Percentiles rank a stretch among this genome's conserved stretches.
Evolutionary conservation across 352 stramenopile species (phyloP).

Genomic region (Elongisporangium senticosum): DNA sequence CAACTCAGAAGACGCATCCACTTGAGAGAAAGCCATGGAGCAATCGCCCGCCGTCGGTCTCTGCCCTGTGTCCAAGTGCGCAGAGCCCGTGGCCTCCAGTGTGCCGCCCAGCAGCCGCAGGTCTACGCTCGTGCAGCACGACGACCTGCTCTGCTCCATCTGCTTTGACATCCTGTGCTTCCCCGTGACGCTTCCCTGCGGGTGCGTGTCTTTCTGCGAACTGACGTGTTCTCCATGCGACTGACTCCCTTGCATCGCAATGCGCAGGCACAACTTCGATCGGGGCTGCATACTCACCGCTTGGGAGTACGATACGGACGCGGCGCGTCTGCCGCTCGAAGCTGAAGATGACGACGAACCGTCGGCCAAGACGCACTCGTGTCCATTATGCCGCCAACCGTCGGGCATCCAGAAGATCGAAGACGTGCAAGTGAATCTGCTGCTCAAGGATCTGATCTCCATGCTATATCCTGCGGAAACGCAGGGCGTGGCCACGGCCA

Average conservation of each 20-base stretch:
- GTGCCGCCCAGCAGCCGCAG: background rate
- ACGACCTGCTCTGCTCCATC: constrained; percentile 64
- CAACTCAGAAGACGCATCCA: constrained; percentile 1
- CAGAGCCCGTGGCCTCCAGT: background rate
- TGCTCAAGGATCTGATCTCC: constrained; percentile 57
- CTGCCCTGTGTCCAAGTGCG: background rate
- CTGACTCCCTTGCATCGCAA: background rate
- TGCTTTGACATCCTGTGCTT: constrained; percentile 77
- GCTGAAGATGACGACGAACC: constrained; percentile 1
- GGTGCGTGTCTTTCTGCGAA: constrained; percentile 19
- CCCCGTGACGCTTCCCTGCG: constrained; percentile 66
- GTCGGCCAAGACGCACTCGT: constrained; percentile 21
- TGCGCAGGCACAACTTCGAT: constrained; percentile 76
- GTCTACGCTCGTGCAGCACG: constrained; percentile 14
- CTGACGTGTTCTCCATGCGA: background rate
- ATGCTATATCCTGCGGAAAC: constrained; percentile 52
- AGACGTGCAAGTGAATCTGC: constrained; percentile 56
- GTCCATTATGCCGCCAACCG: constrained; percentile 59
- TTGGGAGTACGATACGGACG: constrained; percentile 32
- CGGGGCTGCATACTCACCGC: constrained; percentile 66
- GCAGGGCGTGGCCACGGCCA: constrained; percentile 20
- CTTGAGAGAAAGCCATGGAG: constrained; percentile 2
- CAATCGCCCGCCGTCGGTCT: constrained; percentile 1
- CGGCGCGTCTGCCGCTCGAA: background rate
- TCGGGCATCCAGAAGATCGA: constrained; percentile 15